These are phyloP conservation scores for Trichoderma atrobrunneum DNA, from an alignment of 2,329 filamentous ascomycete genomes.

Conservation along the genomic window DNA sequence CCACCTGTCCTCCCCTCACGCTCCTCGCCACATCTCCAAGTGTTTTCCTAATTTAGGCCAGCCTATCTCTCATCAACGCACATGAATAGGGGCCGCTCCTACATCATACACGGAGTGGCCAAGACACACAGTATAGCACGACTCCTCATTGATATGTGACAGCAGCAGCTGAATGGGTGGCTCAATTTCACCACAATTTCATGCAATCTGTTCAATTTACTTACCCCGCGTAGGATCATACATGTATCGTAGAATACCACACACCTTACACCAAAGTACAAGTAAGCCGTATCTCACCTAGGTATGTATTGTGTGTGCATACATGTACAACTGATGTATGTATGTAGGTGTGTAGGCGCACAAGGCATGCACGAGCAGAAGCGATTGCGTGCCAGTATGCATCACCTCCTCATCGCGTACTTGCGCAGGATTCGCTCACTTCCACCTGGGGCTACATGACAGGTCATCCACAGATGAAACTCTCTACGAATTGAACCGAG, in stretches of 20 bases:
- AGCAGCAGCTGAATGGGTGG: background rate
- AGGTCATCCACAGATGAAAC: background rate
- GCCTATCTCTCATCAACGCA: background rate
- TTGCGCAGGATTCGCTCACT: background rate
- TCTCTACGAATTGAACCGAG: background rate
- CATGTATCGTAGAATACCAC: background rate
- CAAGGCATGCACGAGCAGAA: background rate
- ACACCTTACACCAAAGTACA: background rate
- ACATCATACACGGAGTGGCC: background rate
- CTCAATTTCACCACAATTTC: background rate
- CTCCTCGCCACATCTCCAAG: background rate
- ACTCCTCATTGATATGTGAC: background rate
- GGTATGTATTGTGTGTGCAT: background rate
- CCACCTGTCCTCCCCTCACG: background rate
- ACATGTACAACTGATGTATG: background rate
- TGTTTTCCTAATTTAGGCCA: background rate
- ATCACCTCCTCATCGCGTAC: background rate
- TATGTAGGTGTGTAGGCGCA: background rate
- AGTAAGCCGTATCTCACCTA: background rate
- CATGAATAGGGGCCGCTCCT: background rate
- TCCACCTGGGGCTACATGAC: background rate
- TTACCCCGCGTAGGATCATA: background rate
- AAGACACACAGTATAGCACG: background rate
- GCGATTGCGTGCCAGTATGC: background rate
- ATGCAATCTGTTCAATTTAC: background rate